Percentiles rank a stretch among this genome's conserved stretches.
Evolutionary conservation across 257 asterid genomes (phyloP).

Genomic region (Solanum piurae): DNA sequence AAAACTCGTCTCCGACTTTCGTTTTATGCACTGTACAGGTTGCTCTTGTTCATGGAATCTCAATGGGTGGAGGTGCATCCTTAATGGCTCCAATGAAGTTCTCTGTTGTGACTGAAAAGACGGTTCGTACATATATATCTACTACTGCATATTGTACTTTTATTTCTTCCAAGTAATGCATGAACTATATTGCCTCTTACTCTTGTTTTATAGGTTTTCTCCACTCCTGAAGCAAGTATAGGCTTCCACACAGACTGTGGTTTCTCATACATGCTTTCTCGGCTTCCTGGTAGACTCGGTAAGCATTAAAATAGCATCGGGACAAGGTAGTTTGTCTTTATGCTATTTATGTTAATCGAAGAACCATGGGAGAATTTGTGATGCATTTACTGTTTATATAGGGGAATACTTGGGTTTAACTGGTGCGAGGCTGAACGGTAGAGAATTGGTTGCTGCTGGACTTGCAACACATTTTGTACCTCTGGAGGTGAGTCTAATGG

Average conservation of each 20-base stretch:
- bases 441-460: slow-evolving; percentile 76
- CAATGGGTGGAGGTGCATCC: slow-evolving; percentile 99
- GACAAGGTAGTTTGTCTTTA: background rate
- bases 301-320: background rate
- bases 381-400: slow-evolving; percentile 6
- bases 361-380: background rate
- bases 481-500: slow-evolving; percentile 43
- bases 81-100: slow-evolving; percentile 87
- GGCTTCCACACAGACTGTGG: slow-evolving; percentile 95
- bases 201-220: slow-evolving; percentile 45
- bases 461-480: slow-evolving; percentile 90
- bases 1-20: background rate
- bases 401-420: slow-evolving; percentile 90
- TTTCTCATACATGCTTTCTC: slow-evolving; percentile 76
- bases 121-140: slow-evolving; percentile 34
- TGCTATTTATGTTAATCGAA: background rate
- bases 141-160: background rate
- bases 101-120: slow-evolving; percentile 85
- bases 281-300: slow-evolving; percentile 81
- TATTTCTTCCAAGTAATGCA: background rate
- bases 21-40: slow-evolving; percentile 25
- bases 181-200: background rate
- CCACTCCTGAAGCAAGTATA: slow-evolving; percentile 94
- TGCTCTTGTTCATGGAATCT: slow-evolving; percentile 84
- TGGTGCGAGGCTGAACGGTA: slow-evolving; percentile 80